Evolutionary conservation across 1,284 basidiomycete genomes (phyloP).

Genomic region (Malassezia globosa): DNA sequence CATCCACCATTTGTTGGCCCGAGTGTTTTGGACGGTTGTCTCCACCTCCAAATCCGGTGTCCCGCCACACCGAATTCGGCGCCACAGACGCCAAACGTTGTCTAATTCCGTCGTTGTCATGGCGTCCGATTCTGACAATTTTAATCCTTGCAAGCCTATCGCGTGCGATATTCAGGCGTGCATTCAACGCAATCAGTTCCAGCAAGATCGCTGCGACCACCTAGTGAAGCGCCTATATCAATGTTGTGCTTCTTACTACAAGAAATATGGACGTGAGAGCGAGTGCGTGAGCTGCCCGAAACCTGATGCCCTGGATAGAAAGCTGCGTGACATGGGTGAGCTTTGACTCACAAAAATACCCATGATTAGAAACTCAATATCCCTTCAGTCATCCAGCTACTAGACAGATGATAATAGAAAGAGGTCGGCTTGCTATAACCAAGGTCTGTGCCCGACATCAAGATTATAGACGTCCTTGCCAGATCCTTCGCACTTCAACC

Average conservation of each 20-base stretch:
- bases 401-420: no score
- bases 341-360: neutral
- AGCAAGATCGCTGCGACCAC: constrained; percentile 37
- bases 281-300: constrained; percentile 37
- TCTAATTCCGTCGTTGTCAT: no score
- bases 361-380: no score
- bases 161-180: constrained; percentile 42
- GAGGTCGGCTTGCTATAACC: no score
- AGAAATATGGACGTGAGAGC: constrained; percentile 23
- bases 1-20: neutral
- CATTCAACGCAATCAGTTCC: constrained; percentile 31
- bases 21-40: neutral
- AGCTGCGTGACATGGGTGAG: constrained; percentile 2
- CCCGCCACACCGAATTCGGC: neutral
- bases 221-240: constrained; percentile 36
- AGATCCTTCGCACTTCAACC: no score
- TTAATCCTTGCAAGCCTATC: constrained; percentile 35
- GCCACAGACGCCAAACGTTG: no score
- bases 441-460: no score
- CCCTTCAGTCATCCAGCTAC: no score
- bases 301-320: constrained; percentile 8
- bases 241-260: constrained; percentile 40
- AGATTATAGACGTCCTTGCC: no score
- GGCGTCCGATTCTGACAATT: constrained; percentile 2
- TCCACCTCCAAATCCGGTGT: constrained; percentile 7